A percentile compares a stretch with the other conserved stretches of the same genome.
Conservation (phyloP, 164 flowering plant species). For the Macadamia integrifolia region DNA sequence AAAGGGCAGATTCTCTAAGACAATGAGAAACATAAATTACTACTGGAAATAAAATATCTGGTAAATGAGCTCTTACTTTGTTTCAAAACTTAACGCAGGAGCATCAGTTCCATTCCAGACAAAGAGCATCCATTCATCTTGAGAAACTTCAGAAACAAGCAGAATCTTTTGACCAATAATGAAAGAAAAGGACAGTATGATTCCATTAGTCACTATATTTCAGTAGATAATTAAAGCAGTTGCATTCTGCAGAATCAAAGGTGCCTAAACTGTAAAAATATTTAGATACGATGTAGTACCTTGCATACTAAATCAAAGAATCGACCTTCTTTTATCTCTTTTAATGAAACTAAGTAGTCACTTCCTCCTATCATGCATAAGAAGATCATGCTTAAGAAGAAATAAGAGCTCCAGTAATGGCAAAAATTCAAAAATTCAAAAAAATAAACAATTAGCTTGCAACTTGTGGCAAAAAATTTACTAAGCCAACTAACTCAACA, state of each 20-base stretch:
- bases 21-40: neutral
- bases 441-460: too few relatives aligned
- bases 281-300: constrained; percentile 32
- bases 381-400: too few relatives aligned
- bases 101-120: constrained; percentile 96
- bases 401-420: constrained; percentile 8
- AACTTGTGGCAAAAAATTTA: too few relatives aligned
- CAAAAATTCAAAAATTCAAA: too few relatives aligned
- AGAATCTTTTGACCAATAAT: constrained; percentile 44
- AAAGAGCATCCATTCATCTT: constrained; percentile 46
- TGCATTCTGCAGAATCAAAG: neutral
- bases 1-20: neutral
- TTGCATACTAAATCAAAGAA: constrained; percentile 51
- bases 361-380: constrained; percentile 27
- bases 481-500: too few relatives aligned
- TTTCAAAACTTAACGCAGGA: constrained; percentile 36
- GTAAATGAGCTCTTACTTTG: constrained; percentile 34
- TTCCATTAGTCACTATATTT: neutral
- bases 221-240: neutral
- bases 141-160: constrained; percentile 38
- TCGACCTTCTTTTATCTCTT: constrained; percentile 40
- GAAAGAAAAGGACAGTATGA: neutral
- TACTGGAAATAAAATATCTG: neutral
- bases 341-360: constrained; percentile 26
- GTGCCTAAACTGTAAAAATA: neutral